Base-by-base conservation (phyloP, 441 rosid species). In the Sinapis alba region DNA sequence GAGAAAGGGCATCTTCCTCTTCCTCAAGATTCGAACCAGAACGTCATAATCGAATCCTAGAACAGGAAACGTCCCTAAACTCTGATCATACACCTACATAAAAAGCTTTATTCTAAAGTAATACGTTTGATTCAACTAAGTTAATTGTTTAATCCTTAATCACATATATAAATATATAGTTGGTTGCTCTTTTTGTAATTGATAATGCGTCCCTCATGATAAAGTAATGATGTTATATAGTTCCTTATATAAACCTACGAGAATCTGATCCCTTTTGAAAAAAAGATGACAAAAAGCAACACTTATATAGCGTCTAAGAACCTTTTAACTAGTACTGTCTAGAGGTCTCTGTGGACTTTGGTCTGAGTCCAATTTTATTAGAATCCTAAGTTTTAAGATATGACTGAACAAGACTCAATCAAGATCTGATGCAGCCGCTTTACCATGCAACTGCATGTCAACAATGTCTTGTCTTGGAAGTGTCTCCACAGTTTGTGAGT, bases 381-480 rank as follows among this genome's bases (percentile, higher is more conserved):
- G 8, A 45, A 53, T 60, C 47, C 54, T 65, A 65, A 43, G 28
- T 32, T 67, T 30, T 19, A 4, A 54, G 18, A 24, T 26, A 9
- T 36, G 62, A 53, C 15, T 27, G 20, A 27, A 27, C 7, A 26
- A 6, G 62, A 27, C 57, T 73, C 53, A 76, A 76, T 69, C 57
- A 26, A 76, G 34, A 21, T 69, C 75, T 0, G 65, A 23, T 2
- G 65, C 66, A 59, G 69, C 61, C 27, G 80, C 79, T 63, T 71
- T 84, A 38, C 83, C 78, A 65, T 94, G 99, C 74, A 94, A 82
- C 82, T 92, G 98, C 99, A 90, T 94, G 62, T 83, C 82, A 24
- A 73, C 94, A 50, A 92, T 89, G 80, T 92, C 99, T 78, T 90
- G 91, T 70, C 99, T 84, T 19, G 97, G 95, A 54, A 87, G 88